These are phyloP conservation scores for Grifola frondosa DNA, from an alignment of 1,284 basidiomycete species.

Conservation along the genomic window DNA sequence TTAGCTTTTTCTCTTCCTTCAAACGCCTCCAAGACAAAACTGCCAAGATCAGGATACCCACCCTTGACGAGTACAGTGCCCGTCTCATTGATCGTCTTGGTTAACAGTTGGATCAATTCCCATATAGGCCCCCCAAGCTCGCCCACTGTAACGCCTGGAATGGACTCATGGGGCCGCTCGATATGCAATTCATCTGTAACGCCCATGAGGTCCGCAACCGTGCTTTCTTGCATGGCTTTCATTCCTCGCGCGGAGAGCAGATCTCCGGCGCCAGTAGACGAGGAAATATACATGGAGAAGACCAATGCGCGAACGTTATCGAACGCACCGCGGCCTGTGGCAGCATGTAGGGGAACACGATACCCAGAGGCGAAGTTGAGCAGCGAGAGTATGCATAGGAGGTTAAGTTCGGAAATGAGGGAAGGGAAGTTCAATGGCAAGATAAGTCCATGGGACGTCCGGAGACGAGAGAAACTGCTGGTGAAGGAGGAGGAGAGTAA, in stretches of 20 bases:
- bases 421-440: conserved; percentile 78
- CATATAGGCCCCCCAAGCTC: conserved; percentile 72
- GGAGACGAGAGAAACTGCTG: conserved; percentile 60
- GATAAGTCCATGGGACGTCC: conserved; percentile 61
- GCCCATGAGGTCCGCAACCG: conserved; percentile 73
- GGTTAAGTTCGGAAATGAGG: conserved; percentile 67
- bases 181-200: conserved; percentile 55
- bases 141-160: conserved; percentile 74
- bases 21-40: conserved; percentile 68
- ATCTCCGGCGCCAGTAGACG: conserved; percentile 47
- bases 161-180: conserved; percentile 68
- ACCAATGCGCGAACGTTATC: conserved; percentile 74
- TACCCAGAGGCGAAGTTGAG: conserved; percentile 84
- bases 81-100: conserved; percentile 66
- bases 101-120: conserved; percentile 71
- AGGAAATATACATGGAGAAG: conserved; percentile 70
- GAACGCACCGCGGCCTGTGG: conserved; percentile 75
- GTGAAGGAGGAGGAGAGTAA: conserved; percentile 65
- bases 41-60: conserved; percentile 70
- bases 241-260: conserved; percentile 71
- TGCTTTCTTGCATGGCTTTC: conserved; percentile 46
- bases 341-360: conserved; percentile 64
- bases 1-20: conserved; percentile 49
- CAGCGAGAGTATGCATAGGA: conserved; percentile 69
- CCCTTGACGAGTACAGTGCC: conserved; percentile 61